These are phyloP conservation scores for Phaeolepiota aurea DNA, from an alignment of 768 basidiomycete genomes.

Conservation along the genomic window DNA sequence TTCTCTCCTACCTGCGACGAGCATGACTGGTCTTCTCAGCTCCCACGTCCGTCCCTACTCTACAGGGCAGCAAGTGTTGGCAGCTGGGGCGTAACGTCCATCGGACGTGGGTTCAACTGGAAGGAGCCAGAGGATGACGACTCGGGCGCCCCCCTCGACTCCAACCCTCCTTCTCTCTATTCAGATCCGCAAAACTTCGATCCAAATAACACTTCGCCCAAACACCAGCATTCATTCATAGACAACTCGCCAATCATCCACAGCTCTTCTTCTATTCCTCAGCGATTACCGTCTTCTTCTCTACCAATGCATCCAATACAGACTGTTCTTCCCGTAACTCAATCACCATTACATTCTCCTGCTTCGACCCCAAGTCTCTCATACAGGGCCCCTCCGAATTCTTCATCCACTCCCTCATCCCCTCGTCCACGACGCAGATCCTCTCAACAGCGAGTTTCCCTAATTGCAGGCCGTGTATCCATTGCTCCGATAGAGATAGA, in stretches of 20 bases:
- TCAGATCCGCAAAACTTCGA: conserved; percentile 12
- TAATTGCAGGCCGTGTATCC: conserved; percentile 74
- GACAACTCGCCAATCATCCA: conserved; percentile 22
- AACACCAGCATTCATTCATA: conserved; percentile 25
- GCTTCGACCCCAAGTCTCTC: conserved; percentile 16
- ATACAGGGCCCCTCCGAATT: conserved; percentile 19
- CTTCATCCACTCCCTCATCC: conserved; percentile 43
- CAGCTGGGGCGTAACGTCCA: conserved; percentile 81
- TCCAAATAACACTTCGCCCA: conserved; percentile 23
- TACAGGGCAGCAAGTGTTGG: conserved; percentile 62
- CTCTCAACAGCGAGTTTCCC: conserved; percentile 77
- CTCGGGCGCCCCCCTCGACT: conserved; percentile 12
- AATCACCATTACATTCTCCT: conserved; percentile 17
- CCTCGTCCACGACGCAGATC: conserved; percentile 68
- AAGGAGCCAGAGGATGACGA: conserved; percentile 28
- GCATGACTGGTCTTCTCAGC: conserved; percentile 58
- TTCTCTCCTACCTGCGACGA: conserved; percentile 49
- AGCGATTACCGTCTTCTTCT: conserved; percentile 4
- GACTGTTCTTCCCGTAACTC: conserved; percentile 13
- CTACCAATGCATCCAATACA: conserved; percentile 9
- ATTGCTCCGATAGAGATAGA: conserved; percentile 75
- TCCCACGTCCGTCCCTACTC: conserved; percentile 36
- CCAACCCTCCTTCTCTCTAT: conserved; percentile 7
- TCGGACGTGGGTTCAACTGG: conserved; percentile 81
- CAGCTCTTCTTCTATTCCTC: conserved; percentile 6